Base-by-base conservation (phyloP, 1,139 yeast genomes). In the Debaryomyces udenii region DNA sequence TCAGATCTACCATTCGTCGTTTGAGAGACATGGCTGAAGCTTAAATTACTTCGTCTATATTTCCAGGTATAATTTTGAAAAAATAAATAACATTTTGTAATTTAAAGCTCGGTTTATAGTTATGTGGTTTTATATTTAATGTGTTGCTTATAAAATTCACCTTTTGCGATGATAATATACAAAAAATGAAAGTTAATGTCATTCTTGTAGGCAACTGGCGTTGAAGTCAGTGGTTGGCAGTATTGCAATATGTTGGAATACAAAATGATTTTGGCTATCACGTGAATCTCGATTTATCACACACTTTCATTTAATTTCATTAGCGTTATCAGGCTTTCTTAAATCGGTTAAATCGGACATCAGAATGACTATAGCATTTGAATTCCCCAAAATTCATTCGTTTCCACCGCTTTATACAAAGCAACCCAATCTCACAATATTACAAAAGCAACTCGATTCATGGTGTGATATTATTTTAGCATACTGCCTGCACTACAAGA, bases 1-100 rank as follows among this genome's bases (percentile, higher is more conserved):
- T 91, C 76, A 91, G 99, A 86, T 91, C 99, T 58, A 93, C 99
- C 76, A 93, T 94, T 81, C 93, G 99, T 84, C 96, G 99, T 86
- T 88, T 94, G 80, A 90, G 99, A 86, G 99, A 94, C 73, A 76
- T 94, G 83, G 97, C 96, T 79, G 99, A 94, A 81, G 99, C 96
- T 72, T 94, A 90, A 67, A 55, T 60, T 55, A 23, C 37, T 33
- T 40, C 32, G 41, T 47, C 35, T 35, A 18, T 9, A 35, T 11
- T 35, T 26, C 28, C 22, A 35, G 22, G 17, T 24, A 29, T 17
- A 35, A 20, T 20, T 20, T 35, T 35, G 26, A 27, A 29, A 27
- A 32, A 34, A 34, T 35, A 35, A 29, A 28, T 35, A 35, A 35
- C 38, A 35, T 35, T 37, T 31, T 37, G 37, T 34, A 34, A 37